phyloP scores from a whole-genome alignment of 1,139 yeast species.

The Komagataea norvegica region DNA sequence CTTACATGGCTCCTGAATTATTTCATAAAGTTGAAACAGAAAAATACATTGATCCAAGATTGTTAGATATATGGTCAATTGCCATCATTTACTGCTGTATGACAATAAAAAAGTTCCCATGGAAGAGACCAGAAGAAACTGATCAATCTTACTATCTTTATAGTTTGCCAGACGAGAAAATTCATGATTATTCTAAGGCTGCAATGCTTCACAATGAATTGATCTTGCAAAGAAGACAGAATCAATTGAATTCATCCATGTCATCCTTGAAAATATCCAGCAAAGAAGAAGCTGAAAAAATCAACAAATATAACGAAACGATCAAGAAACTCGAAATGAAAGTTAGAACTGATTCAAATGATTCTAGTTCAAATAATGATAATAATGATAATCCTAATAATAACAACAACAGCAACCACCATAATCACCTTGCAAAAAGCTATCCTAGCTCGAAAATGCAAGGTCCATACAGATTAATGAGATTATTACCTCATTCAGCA shows the following conservation, averaged over 20 bases:
- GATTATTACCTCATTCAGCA: conserved; percentile 82
- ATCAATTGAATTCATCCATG: conserved; percentile 23
- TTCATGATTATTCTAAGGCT: conserved; percentile 41
- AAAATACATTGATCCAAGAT: conserved; percentile 81
- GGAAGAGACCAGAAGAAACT: conserved; percentile 89
- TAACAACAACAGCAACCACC: conserved; percentile 2
- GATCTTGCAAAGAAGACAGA: conserved; percentile 34
- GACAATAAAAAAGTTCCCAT: conserved; percentile 91
- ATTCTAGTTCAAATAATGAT: too few relatives aligned
- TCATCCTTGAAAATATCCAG: conserved; percentile 21
- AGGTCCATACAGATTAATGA: conserved; percentile 87
- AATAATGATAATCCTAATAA: too few relatives aligned
- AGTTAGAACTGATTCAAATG: conserved; percentile 1
- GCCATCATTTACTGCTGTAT: conserved; percentile 96
- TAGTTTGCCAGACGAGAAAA: conserved; percentile 39
- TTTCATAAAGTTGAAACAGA: conserved; percentile 37
- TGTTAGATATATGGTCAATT: conserved; percentile 92
- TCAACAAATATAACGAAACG: conserved; percentile 5
- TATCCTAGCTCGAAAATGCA: conserved; percentile 24
- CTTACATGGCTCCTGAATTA: conserved; percentile 96
- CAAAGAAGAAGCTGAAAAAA: conserved; percentile 1
- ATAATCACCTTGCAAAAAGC: conserved; percentile 6
- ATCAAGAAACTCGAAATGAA: conserved; percentile 10
- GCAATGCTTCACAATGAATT: conserved; percentile 44
- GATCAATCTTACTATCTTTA: conserved; percentile 78